These are phyloP conservation scores for Hebeloma cylindrosporum DNA, from an alignment of 768 basidiomycete species.

Conservation along the genomic window DNA sequence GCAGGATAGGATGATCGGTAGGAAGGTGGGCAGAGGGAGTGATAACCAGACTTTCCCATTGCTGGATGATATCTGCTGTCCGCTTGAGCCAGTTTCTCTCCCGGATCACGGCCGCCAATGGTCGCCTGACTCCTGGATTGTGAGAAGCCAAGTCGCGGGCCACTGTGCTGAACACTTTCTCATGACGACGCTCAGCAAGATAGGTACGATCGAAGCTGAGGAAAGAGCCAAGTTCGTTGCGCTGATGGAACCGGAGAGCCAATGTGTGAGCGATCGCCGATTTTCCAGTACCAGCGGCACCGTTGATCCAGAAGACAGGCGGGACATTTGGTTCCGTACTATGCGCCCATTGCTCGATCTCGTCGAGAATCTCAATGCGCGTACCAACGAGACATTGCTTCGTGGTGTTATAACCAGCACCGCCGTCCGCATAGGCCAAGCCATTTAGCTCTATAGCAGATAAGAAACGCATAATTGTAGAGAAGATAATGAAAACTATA, in stretches of 20 bases:
- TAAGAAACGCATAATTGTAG: too few relatives aligned
- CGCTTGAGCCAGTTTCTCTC: slow-evolving; percentile 6
- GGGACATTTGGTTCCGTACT: slow-evolving; percentile 8
- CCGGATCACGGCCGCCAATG: slow-evolving; percentile 3
- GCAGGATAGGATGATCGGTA: slow-evolving; percentile 19
- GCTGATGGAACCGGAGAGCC: slow-evolving; percentile 19
- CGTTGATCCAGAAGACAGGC: slow-evolving; percentile 30
- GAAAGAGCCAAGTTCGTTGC: slow-evolving; percentile 29
- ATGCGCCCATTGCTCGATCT: slow-evolving; percentile 25
- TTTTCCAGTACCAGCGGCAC: slow-evolving; percentile 41
- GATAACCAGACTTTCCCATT: slow-evolving; percentile 20
- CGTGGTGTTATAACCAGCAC: slow-evolving; percentile 3
- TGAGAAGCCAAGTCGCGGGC: slow-evolving; percentile 27
- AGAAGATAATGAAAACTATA: too few relatives aligned
- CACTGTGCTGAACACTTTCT: slow-evolving; percentile 32
- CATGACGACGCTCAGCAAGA: slow-evolving; percentile 17
- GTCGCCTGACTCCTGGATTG: slow-evolving; percentile 8
- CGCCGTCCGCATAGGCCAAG: slow-evolving; percentile 1
- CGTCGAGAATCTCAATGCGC: slow-evolving; percentile 21
- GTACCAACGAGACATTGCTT: slow-evolving; percentile 24
- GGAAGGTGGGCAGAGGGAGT: slow-evolving; percentile 10
- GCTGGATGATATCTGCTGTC: slow-evolving; percentile 12
- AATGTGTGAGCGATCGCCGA: slow-evolving; percentile 37
- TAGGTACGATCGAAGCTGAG: slow-evolving; percentile 31
- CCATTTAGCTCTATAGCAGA: slow-evolving; percentile 1